A percentile compares a stretch with the other conserved stretches of the same genome.
These are phyloP conservation scores for Lophium mytilinum DNA, from an alignment of 495 filamentous ascomycete genomes.

Conservation along the genomic window DNA sequence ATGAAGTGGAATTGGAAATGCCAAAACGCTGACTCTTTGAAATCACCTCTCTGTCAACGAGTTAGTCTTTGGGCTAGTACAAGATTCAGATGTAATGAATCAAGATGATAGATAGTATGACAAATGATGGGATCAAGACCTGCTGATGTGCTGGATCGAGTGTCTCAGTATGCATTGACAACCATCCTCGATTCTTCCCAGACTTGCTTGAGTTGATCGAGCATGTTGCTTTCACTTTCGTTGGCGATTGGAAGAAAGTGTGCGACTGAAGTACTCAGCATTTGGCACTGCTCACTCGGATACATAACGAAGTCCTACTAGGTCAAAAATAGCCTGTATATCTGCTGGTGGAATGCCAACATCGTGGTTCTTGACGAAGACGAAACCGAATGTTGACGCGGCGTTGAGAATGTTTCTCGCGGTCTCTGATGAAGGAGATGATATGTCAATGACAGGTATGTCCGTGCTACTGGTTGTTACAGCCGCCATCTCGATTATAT, in stretches of 20 bases:
- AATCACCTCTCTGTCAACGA: constrained; percentile 62
- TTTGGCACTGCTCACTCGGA: too few species aligned
- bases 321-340: constrained; percentile 64
- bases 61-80: neutral
- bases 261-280: constrained; percentile 48
- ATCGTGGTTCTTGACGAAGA: constrained; percentile 70
- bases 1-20: neutral
- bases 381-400: constrained; percentile 72
- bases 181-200: constrained; percentile 75
- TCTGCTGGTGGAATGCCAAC: constrained; percentile 55
- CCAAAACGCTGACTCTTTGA: constrained; percentile 65
- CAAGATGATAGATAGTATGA: too few species aligned
- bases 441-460: constrained; percentile 79
- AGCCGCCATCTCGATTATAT: constrained; percentile 12
- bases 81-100: too few species aligned
- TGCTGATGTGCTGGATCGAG: constrained; percentile 78
- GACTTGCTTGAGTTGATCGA: constrained; percentile 55
- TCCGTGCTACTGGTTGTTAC: constrained; percentile 39
- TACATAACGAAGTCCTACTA: constrained; percentile 43
- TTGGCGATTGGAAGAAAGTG: constrained; percentile 65
- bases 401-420: constrained; percentile 71
- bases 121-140: too few species aligned
- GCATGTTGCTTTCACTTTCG: constrained; percentile 63
- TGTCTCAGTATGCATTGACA: constrained; percentile 77
- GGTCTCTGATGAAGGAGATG: constrained; percentile 41